phyloP scores from a whole-genome alignment of 2,329 filamentous ascomycete species.

The Parascedosporium putredinis region DNA sequence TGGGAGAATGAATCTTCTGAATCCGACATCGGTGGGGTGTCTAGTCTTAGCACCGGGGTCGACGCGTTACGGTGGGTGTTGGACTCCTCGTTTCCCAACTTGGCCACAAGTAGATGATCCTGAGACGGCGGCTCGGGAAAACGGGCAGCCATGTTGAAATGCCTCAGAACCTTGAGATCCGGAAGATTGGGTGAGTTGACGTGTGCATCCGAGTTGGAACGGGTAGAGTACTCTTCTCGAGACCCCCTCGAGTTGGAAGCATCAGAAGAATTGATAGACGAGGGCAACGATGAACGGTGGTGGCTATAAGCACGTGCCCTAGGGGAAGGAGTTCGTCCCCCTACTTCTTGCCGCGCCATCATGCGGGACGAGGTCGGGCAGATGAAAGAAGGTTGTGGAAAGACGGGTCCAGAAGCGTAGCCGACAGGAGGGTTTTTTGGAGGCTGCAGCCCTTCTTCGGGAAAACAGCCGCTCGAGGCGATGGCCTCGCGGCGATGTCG shows the following conservation, averaged over 20 bases:
- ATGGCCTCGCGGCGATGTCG: not conserved
- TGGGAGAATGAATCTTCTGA: slow-evolving; percentile 8
- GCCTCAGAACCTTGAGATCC: not conserved
- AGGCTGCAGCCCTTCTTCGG: slow-evolving; percentile 12
- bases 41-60: slow-evolving; percentile 12
- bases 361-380: slow-evolving; percentile 43
- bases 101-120: too few species aligned
- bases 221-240: not conserved
- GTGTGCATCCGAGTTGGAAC: not conserved
- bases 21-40: slow-evolving; percentile 25
- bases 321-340: slow-evolving; percentile 18
- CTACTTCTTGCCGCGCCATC: slow-evolving; percentile 42
- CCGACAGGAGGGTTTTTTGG: not conserved
- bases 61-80: too few species aligned
- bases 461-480: slow-evolving; percentile 31
- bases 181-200: not conserved
- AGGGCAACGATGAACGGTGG: slow-evolving; percentile 7
- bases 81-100: too few species aligned
- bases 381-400: slow-evolving; percentile 45
- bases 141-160: not conserved
- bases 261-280: slow-evolving; percentile 1
- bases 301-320: slow-evolving; percentile 2
- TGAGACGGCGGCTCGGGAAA: not conserved
- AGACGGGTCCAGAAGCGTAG: slow-evolving; percentile 23
- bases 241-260: not conserved